Evolutionary conservation across 371 early-diverging fungal species (phyloP).

Genomic region (Mortierella sp.): DNA sequence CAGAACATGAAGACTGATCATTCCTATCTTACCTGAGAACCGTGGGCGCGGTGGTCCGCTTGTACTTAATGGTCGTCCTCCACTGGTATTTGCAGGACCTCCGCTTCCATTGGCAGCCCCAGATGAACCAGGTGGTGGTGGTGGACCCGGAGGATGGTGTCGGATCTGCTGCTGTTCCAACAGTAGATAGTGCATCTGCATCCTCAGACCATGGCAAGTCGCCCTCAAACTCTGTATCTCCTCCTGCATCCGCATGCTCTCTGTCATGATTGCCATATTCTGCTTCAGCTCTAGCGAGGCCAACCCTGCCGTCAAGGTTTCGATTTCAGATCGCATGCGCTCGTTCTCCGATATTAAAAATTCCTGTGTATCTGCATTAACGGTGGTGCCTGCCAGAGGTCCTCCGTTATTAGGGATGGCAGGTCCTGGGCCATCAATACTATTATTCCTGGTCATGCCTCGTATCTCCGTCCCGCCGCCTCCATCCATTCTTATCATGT

Average conservation of each 20-base stretch:
- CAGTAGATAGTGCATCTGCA: conserved; percentile 76
- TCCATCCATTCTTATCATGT: conserved; percentile 6
- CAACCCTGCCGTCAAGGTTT: conserved; percentile 66
- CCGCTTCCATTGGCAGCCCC: conserved; percentile 9
- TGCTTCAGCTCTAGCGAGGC: conserved; percentile 73
- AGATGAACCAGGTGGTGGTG: conserved; percentile 27
- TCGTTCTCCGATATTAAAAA: conserved; percentile 62
- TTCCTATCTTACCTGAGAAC: conserved; percentile 25
- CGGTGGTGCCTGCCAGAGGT: background rate
- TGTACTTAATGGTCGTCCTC: conserved; percentile 29
- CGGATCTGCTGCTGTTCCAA: conserved; percentile 59
- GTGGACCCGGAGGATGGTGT: conserved; percentile 25
- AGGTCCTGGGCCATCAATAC: conserved; percentile 27
- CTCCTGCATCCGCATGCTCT: conserved; percentile 74
- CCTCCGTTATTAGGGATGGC: conserved; percentile 14
- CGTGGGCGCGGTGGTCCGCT: conserved; percentile 37
- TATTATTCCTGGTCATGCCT: conserved; percentile 23
- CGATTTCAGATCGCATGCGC: conserved; percentile 66
- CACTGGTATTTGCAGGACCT: conserved; percentile 8
- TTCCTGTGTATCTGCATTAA: conserved; percentile 44
- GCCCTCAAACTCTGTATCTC: conserved; percentile 73
- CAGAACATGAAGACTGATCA: background rate
- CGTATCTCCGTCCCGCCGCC: conserved; percentile 19
- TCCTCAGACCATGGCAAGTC: conserved; percentile 70
- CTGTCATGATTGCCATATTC: conserved; percentile 76